Evolutionary conservation across 176 grass and related monocot genomes (phyloP), one percentile per base, ranked within the genome.

Genomic region (Aegilops umbellulata): DNA sequence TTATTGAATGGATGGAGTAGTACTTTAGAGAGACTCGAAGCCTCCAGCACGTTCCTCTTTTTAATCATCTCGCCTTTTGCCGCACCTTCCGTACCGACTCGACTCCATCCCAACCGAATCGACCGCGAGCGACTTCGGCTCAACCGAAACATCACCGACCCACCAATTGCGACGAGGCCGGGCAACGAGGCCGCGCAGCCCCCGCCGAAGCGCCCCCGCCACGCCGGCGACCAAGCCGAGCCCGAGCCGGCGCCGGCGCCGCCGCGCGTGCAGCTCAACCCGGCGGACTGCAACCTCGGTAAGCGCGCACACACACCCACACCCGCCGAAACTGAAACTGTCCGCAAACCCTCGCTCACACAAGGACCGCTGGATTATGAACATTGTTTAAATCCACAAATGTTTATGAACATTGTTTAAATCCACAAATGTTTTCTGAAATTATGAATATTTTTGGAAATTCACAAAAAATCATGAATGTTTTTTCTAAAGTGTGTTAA

Each of bases 251-350:
- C 27, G 7, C 47, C 24, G n/a, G 35, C 14, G 17, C 14, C 30
- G 30, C 8, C 36, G 7, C 82, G 68, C 49, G 82, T 93, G 77
- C 74, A 55, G 60, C 92, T 93, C 83, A 93, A 93, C 83, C 86
- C 86, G 23, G 88, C 88, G 20, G 92, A 93, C 47, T 90, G 92
- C 88, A 75, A 93, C 83, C 86, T 93, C 62, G 92, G 92, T 90
- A 81, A 67, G 65, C 55, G 0, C 68, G 36, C 55, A 1, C 36
- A 30, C 76, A 5, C 23, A 5, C 15, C 3, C 38, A 2, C 8
- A 19, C 69, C 19, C 73, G n/a, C 69, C 44, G 11, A 53, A 53
- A 53, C 0, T 17, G 19, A 53, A 53, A 53, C 49, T 27, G 0
- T 23, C 16, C 10, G 29, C 71, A 42, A 2, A 29, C 41, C 22